A percentile compares a stretch with the other conserved stretches of the same genome.
These are phyloP conservation scores for Loxodes magnus DNA, from an alignment of 73 alveolate genomes.

Conservation along the genomic window DNA sequence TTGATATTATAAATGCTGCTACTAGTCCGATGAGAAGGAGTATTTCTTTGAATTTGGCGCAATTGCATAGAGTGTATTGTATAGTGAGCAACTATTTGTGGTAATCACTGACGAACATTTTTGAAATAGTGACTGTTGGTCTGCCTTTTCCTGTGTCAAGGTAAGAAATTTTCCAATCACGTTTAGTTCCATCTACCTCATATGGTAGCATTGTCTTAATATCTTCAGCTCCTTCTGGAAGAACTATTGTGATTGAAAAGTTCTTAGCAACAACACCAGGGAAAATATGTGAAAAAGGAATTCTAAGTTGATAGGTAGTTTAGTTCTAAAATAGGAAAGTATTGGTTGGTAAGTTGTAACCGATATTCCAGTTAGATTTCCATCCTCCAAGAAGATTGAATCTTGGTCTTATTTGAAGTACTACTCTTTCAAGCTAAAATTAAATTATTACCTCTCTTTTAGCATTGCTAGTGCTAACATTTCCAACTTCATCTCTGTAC, in stretches of 20 bases:
- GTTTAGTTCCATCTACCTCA: constrained; percentile 59
- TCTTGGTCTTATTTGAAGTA: constrained; percentile 73
- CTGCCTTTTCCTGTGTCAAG: too few relatives aligned
- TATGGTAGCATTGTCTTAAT: constrained; percentile 61
- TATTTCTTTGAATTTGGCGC: too few relatives aligned
- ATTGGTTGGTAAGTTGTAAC: constrained; percentile 91
- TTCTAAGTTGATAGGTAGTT: constrained; percentile 42
- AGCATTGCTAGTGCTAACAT: constrained; percentile 83
- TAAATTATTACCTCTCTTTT: constrained; percentile 42
- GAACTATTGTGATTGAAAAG: constrained; percentile 61
- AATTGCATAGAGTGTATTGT: too few relatives aligned
- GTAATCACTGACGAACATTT: too few relatives aligned
- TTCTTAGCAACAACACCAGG: constrained; percentile 79
- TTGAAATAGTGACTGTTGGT: too few relatives aligned
- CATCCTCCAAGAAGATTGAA: constrained; percentile 96
- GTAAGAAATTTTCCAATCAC: too few relatives aligned
- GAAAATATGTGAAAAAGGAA: constrained; percentile 62
- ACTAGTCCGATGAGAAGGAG: too few relatives aligned
- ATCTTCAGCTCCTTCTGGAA: constrained; percentile 94
- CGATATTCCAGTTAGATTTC: constrained; percentile 86
- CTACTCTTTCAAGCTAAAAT: constrained; percentile 34
- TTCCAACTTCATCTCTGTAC: constrained; percentile 94
- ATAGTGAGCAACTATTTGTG: too few relatives aligned
- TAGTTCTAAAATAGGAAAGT: constrained; percentile 63
- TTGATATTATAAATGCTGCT: too few relatives aligned